Evolutionary conservation across 352 stramenopile species (phyloP).

Genomic region (Globisporangium barbulae): DNA sequence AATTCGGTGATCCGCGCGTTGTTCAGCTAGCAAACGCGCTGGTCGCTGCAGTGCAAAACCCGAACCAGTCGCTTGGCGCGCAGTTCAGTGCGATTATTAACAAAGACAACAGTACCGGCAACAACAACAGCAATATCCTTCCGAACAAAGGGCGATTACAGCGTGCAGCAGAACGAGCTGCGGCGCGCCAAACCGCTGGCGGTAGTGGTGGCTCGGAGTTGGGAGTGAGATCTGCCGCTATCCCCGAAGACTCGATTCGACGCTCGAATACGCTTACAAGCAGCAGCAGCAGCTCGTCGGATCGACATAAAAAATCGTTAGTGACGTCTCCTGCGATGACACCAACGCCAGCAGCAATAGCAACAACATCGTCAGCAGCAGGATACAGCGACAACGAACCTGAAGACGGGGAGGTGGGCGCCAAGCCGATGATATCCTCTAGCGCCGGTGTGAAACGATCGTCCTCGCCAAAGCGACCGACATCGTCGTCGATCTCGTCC

Average conservation of each 20-base stretch:
- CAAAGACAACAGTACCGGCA: constrained; percentile 22
- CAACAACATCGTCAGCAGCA: constrained; percentile 4
- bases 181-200: constrained; percentile 37
- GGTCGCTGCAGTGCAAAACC: constrained; percentile 28
- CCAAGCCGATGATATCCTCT: background rate
- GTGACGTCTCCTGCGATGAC: constrained; percentile 22
- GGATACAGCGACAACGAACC: constrained; percentile 28
- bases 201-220: constrained; percentile 18
- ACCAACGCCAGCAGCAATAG: constrained; percentile 15
- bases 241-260: constrained; percentile 41
- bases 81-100: constrained; percentile 84
- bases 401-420: constrained; percentile 52
- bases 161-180: constrained; percentile 59
- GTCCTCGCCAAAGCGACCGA: background rate
- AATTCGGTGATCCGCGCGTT: constrained; percentile 52
- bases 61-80: constrained; percentile 55
- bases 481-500: constrained; percentile 11
- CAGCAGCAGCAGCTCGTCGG: constrained; percentile 18
- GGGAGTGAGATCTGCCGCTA: background rate
- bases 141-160: constrained; percentile 50
- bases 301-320: constrained; percentile 35
- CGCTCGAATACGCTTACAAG: constrained; percentile 26
- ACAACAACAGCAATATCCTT: constrained; percentile 9
- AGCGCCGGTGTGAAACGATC: constrained; percentile 9
- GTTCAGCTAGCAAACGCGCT: constrained; percentile 54